Evolutionary conservation across 805 yeast genomes (phyloP).

Genomic region (Metschnikowia vanudenii): DNA sequence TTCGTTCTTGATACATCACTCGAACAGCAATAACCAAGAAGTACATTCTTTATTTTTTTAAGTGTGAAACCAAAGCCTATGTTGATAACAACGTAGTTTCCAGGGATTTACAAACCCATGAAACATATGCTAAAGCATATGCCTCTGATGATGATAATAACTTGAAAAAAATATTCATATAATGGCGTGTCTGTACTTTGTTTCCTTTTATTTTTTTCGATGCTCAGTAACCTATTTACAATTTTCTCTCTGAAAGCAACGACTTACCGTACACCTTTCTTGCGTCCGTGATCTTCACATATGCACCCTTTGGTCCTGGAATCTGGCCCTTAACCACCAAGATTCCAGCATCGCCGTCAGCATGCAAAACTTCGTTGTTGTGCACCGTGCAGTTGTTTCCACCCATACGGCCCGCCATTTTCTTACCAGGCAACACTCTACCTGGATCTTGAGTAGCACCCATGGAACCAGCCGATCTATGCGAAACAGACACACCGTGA

Average conservation of each 20-base stretch:
- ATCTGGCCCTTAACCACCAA: constrained; percentile 85
- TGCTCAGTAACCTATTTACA: constrained; percentile 15
- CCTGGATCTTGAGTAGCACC: constrained; percentile 97
- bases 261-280: constrained; percentile 50
- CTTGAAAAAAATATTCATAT: too few species aligned
- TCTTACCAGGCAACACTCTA: constrained; percentile 92
- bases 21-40: too few species aligned
- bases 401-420: constrained; percentile 99
- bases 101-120: too few species aligned
- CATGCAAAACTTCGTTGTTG: constrained; percentile 73
- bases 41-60: too few species aligned
- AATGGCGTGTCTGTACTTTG: neutral
- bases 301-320: constrained; percentile 81
- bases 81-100: too few species aligned
- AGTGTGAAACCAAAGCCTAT: neutral
- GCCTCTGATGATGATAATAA: too few species aligned
- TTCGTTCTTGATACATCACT: too few species aligned
- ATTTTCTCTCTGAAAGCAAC: constrained; percentile 18
- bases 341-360: constrained; percentile 78
- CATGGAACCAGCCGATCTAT: constrained; percentile 95
- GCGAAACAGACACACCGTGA: constrained; percentile 92
- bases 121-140: too few species aligned
- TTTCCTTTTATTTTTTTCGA: neutral
- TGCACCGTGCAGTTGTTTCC: constrained; percentile 67
- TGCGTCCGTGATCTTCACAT: constrained; percentile 77